Conservation (phyloP, 768 basidiomycete species). For the Russula olivacea region DNA sequence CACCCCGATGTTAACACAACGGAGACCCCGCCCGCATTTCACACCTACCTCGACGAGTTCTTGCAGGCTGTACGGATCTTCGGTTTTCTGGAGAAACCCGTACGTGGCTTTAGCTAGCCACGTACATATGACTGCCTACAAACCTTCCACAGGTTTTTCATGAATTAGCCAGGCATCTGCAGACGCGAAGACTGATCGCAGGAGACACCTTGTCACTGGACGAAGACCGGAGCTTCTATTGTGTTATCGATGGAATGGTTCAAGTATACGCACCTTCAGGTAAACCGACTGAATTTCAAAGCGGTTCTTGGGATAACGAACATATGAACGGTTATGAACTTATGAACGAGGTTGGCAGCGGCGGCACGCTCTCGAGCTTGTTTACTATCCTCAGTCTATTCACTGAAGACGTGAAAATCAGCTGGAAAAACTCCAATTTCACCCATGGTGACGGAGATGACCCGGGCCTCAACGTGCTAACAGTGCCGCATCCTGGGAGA, state of each 20-base stretch:
- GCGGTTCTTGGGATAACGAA: slow-evolving; percentile 70
- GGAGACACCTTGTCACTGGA: slow-evolving; percentile 91
- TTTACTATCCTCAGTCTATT: slow-evolving; percentile 97
- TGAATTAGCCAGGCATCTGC: slow-evolving; percentile 91
- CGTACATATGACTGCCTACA: background rate
- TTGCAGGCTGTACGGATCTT: slow-evolving; percentile 94
- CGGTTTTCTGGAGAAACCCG: slow-evolving; percentile 96
- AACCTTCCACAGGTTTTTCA: slow-evolving; percentile 70
- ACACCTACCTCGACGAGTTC: slow-evolving; percentile 97
- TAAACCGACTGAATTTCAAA: slow-evolving; percentile 41
- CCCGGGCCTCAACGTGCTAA: slow-evolving; percentile 10
- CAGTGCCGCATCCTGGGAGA: slow-evolving; percentile 24
- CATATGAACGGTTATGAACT: slow-evolving; percentile 95
- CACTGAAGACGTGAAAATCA: slow-evolving; percentile 88
- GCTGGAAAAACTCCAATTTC: slow-evolving; percentile 67
- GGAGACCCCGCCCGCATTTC: slow-evolving; percentile 72
- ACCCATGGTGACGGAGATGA: slow-evolving; percentile 26
- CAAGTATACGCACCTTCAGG: slow-evolving; percentile 83
- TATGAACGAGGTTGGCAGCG: slow-evolving; percentile 92
- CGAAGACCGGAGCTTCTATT: slow-evolving; percentile 93
- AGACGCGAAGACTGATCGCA: slow-evolving; percentile 91
- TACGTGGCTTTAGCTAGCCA: slow-evolving; percentile 34
- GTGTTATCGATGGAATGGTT: slow-evolving; percentile 95
- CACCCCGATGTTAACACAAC: slow-evolving; percentile 87
- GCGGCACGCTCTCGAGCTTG: slow-evolving; percentile 90